Base-by-base conservation (phyloP, 768 basidiomycete species). In the Tricholomella constricta region DNA sequence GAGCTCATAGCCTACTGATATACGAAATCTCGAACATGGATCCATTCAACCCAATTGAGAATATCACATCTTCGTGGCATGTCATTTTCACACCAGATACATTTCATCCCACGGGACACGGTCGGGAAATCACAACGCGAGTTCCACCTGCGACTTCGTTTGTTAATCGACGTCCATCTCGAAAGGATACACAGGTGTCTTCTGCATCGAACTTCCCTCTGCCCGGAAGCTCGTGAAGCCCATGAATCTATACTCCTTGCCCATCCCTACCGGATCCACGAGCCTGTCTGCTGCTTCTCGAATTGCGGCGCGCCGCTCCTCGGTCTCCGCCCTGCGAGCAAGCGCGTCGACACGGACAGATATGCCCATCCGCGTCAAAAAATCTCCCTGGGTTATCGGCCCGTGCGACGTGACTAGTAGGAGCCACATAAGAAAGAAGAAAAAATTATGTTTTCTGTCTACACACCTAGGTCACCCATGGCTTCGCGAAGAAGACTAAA, bases 401-500 rank as follows among this genome's bases (percentile, higher is more conserved):
- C 91, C 91, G 42, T 88, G 83, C 1, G 72, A 69, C 11, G 61
- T 60, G 3, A 77, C 78, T 78, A 48, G 46, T 75, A 80, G 54
- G n/a, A 55, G 22, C n/a, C n/a, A n/a, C 14, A 23, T 26, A 44
- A 19, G 31, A 44, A 50, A 23, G 38, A 36, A 10, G 6, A 19
- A 27, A 27, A 19, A 31, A 38, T 14, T 23, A 48, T 20, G 25
- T 47, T n/a, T n/a, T n/a, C n/a, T n/a, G n/a, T n/a, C n/a, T n/a
- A n/a, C n/a, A n/a, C n/a, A 29, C 91, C 89, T 3, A 83, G 70
- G 48, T 81, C 84, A 1, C 68, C 65, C 56, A 94, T 74, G 0
- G 91, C 85, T 71, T 97, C 93, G 63, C 80, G 79, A 41, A 98
- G 76, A 66, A 90, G 91, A 0, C 85, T 82, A 70, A 98, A 98